Percentiles rank a stretch among this genome's conserved stretches.
Evolutionary conservation across 805 yeast species (phyloP).

Genomic region (Candida quercuum): DNA sequence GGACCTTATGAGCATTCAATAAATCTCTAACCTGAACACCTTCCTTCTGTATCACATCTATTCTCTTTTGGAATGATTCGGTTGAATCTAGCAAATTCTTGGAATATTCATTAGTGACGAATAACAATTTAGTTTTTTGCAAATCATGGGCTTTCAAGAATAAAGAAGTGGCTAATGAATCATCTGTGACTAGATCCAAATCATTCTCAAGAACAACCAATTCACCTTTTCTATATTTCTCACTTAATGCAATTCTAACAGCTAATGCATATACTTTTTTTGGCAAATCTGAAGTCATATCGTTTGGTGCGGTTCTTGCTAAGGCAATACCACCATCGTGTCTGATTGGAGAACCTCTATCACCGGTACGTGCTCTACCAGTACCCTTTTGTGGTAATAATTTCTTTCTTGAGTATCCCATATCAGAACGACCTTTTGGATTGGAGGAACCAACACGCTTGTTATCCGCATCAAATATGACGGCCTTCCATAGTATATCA

Average conservation of each 20-base stretch:
- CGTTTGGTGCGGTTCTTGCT: slow-evolving; percentile 88
- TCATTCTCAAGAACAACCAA: slow-evolving; percentile 57
- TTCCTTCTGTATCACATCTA: slow-evolving; percentile 67
- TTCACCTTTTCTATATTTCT: slow-evolving; percentile 70
- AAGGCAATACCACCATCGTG: slow-evolving; percentile 85
- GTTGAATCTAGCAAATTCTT: slow-evolving; percentile 58
- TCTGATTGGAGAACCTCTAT: slow-evolving; percentile 89
- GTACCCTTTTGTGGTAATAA: slow-evolving; percentile 87
- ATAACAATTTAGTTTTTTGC: slow-evolving; percentile 51
- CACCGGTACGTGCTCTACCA: slow-evolving; percentile 96
- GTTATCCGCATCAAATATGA: slow-evolving; percentile 83
- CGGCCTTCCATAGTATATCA: slow-evolving; percentile 93
- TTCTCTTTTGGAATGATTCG: slow-evolving; percentile 42
- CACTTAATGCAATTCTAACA: slow-evolving; percentile 74
- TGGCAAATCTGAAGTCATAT: slow-evolving; percentile 76
- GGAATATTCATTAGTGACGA: slow-evolving; percentile 57
- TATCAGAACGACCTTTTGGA: slow-evolving; percentile 82
- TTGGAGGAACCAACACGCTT: slow-evolving; percentile 85
- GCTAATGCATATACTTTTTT: slow-evolving; percentile 69
- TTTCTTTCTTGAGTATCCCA: slow-evolving; percentile 79
- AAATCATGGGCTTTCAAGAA: slow-evolving; percentile 45
- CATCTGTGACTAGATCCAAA: slow-evolving; percentile 31
- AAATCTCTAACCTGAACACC: slow-evolving; percentile 80
- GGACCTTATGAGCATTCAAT: slow-evolving; percentile 70
- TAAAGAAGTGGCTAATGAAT: slow-evolving; percentile 42